Evolutionary conservation across 345 rosid species (phyloP).

Genomic region (Erodium maritimum): DNA sequence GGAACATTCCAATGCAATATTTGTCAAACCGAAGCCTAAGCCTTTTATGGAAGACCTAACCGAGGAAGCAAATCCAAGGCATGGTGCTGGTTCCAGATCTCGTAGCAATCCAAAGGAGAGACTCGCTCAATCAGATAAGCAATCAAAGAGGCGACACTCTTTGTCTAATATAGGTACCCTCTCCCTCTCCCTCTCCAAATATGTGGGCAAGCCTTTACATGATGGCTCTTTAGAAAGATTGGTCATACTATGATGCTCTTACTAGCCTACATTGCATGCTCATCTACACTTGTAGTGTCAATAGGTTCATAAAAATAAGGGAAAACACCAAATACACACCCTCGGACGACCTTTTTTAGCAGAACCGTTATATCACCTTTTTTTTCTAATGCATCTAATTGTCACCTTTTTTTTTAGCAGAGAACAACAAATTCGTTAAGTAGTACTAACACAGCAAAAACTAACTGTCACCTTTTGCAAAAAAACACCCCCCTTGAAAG

Average conservation of each 20-base stretch:
- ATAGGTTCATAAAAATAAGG: too few species aligned
- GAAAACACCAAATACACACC: too few species aligned
- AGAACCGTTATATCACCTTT: too few species aligned
- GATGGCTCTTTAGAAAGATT: not conserved
- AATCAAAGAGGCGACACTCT: slow-evolving; percentile 53
- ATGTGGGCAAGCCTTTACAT: not conserved
- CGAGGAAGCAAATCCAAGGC: slow-evolving; percentile 44
- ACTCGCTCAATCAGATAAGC: slow-evolving; percentile 34
- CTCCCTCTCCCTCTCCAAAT: slow-evolving; percentile 8
- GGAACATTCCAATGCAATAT: slow-evolving; percentile 30
- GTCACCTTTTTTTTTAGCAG: too few species aligned
- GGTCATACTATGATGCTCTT: not conserved
- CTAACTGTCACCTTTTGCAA: too few species aligned
- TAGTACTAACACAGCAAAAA: too few species aligned
- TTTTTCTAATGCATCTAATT: too few species aligned
- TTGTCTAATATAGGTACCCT: slow-evolving; percentile 56
- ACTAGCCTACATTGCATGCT: not conserved
- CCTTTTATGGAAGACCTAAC: slow-evolving; percentile 28
- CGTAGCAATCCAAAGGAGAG: slow-evolving; percentile 93
- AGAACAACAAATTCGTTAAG: too few species aligned
- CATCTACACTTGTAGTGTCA: not conserved
- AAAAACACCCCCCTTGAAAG: too few species aligned
- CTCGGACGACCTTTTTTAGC: too few species aligned
- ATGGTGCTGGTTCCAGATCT: slow-evolving; percentile 44
- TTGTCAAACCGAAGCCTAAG: slow-evolving; percentile 44